A percentile compares a stretch with the other conserved stretches of the same genome.
phyloP scores from a whole-genome alignment of 1,139 yeast genomes.

The Blastobotrys indianensis region DNA sequence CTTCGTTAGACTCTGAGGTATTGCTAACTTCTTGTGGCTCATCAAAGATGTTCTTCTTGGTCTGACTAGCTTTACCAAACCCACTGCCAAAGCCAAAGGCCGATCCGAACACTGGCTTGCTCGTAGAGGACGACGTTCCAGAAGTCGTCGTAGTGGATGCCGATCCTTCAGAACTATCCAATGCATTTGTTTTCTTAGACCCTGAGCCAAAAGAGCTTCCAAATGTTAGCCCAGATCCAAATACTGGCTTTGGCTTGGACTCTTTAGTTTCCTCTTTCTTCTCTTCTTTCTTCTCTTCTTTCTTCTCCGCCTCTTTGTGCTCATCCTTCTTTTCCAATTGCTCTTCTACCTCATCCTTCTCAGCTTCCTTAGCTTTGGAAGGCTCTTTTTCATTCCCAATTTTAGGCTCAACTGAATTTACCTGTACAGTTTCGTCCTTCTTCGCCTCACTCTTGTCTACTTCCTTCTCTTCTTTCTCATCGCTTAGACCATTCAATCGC shows the following conservation, averaged over 20 bases:
- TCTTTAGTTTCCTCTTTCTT: slow-evolving; percentile 5
- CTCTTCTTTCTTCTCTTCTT: slow-evolving; percentile 3
- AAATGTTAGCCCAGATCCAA: slow-evolving; percentile 25
- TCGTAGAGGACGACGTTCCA: background rate
- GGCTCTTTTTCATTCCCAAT: slow-evolving; percentile 5
- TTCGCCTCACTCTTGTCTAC: slow-evolving; percentile 6
- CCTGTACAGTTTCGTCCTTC: slow-evolving; percentile 4
- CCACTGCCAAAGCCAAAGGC: slow-evolving; percentile 17
- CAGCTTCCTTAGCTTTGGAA: slow-evolving; percentile 4
- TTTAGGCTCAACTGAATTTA: background rate
- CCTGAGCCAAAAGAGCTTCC: slow-evolving; percentile 23
- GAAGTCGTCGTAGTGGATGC: background rate
- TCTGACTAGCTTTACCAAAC: slow-evolving; percentile 2
- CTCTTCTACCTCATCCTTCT: slow-evolving; percentile 3
- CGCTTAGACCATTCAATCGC: slow-evolving; percentile 1
- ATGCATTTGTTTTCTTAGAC: slow-evolving; percentile 5
- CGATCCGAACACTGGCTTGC: slow-evolving; percentile 15
- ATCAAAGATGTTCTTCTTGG: slow-evolving; percentile 11
- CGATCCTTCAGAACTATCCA: slow-evolving; percentile 6
- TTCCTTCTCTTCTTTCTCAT: slow-evolving; percentile 7
- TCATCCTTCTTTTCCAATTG: slow-evolving; percentile 5
- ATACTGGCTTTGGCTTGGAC: slow-evolving; percentile 11
- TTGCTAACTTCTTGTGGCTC: slow-evolving; percentile 6
- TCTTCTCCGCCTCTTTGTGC: background rate
- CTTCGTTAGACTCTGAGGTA: slow-evolving; percentile 13